Evolutionary conservation across 805 yeast genomes (phyloP).

Genomic region (Yarrowia porcina): DNA sequence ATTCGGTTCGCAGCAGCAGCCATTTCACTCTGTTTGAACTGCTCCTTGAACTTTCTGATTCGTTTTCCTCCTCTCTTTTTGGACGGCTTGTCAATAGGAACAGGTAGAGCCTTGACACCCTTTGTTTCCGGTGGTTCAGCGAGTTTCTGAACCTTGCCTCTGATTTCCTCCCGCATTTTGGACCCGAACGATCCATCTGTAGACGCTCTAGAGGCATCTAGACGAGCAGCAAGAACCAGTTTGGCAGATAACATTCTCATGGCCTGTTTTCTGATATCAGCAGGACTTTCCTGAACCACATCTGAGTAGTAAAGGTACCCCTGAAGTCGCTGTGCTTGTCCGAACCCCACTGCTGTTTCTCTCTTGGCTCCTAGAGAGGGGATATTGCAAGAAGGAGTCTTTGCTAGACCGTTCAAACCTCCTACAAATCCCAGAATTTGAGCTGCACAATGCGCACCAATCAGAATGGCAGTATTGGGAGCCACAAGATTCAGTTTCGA

Average conservation of each 20-base stretch:
- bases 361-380: conserved; percentile 68
- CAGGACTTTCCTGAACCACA: conserved; percentile 56
- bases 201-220: conserved; percentile 55
- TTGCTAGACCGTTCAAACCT: conserved; percentile 61
- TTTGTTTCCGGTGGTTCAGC: conserved; percentile 71
- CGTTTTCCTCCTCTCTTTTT: conserved; percentile 85
- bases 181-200: conserved; percentile 54
- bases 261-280: conserved; percentile 61
- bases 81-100: conserved; percentile 71
- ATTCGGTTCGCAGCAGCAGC: conserved; percentile 80
- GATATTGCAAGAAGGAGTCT: conserved; percentile 78
- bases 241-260: conserved; percentile 78
- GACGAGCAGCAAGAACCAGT: conserved; percentile 73
- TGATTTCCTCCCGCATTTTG: conserved; percentile 58
- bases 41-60: conserved; percentile 74
- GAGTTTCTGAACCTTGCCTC: conserved; percentile 62
- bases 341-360: conserved; percentile 41
- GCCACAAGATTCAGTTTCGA: conserved; percentile 57
- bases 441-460: conserved; percentile 72
- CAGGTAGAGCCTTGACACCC: conserved; percentile 61
- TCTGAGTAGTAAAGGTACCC: conserved; percentile 68
- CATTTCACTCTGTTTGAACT: conserved; percentile 74
- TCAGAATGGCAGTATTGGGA: conserved; percentile 71
- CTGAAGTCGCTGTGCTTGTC: conserved; percentile 49
- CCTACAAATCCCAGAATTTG: conserved; percentile 68